Conservation (phyloP, 1,284 basidiomycete species). For the Polyporus tsugae region DNA sequence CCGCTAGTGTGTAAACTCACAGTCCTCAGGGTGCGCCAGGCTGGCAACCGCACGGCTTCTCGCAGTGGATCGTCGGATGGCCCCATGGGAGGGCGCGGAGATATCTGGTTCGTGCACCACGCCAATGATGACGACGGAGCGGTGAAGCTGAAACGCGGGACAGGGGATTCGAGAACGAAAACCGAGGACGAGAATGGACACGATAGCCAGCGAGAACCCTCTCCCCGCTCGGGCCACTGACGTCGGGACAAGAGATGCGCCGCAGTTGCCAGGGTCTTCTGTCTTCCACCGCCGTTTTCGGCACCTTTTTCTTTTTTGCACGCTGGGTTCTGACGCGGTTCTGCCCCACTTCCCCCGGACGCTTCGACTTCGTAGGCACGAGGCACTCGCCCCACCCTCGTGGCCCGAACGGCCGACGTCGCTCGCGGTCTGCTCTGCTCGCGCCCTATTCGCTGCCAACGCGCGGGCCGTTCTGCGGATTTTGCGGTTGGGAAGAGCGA, state of each 20-base stretch:
- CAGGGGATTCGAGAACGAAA: background rate
- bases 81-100: background rate
- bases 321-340: background rate
- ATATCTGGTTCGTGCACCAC: conserved; percentile 3
- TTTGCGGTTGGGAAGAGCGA: conserved; percentile 5
- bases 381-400: background rate
- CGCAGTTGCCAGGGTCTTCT: conserved; percentile 7
- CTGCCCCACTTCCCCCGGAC: background rate
- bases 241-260: background rate
- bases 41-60: conserved; percentile 2
- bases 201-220: conserved; percentile 3
- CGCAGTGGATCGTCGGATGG: background rate
- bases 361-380: conserved; percentile 6
- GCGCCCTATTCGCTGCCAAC: background rate
- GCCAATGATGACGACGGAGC: background rate
- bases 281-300: background rate
- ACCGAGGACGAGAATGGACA: background rate
- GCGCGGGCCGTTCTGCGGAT: conserved; percentile 1
- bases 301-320: background rate
- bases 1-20: background rate
- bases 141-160: conserved; percentile 5
- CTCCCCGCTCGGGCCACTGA: background rate
- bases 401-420: background rate
- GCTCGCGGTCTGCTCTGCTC: background rate
- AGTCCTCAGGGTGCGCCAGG: background rate